Evolutionary conservation across 768 basidiomycete species (phyloP), one percentile per base, ranked within the genome.

Genomic region (Chiua virens): DNA sequence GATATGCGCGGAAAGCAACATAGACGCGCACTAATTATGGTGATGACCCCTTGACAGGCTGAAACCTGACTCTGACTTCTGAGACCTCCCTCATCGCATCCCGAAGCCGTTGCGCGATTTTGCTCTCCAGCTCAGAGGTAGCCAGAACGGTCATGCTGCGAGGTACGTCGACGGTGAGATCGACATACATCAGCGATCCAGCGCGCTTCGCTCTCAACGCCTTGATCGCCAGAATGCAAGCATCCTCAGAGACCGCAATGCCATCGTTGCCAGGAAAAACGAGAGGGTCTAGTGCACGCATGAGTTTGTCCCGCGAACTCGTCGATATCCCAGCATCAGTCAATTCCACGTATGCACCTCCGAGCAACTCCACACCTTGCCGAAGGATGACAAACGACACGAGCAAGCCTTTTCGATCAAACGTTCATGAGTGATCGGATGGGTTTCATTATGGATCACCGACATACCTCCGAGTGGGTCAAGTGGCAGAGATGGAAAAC

Each of bases 401-500:
- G 43, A 94, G 61, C 18, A 97, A 70, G 22, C 92, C 91, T 92
- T 54, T 3, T 34, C 34, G 22, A 50, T 17, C 27, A 49, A 39
- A 49, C 21, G n/a, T 3, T 45, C 39, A 42, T 65, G 28, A 50
- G 42, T 36, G 39, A 52, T 47, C 55, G 22, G 20, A 34, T 17
- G 1, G 40, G 18, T 18, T 50, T 41, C 20, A 28, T 39, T 17
- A 45, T 4, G 20, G 28, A 49, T 21, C 22, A 2, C 15, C 21
- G 9, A 53, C 79, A 68, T 61, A 84, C 96, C 96, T 56, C 97
- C 97, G 32, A 99, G 78, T 9, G 97, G 95, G 66, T 99, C 97
- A 34, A 98, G 75, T 50, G 97, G 89, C 47, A 91, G 64, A n/a
- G 81, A 75, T 15, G 94, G 93, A 68, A 89, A 89, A 57, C 83